Percentiles rank a stretch among this genome's conserved stretches.
Conservation (phyloP, 805 yeast species). For the Saturnispora saitoi region DNA sequence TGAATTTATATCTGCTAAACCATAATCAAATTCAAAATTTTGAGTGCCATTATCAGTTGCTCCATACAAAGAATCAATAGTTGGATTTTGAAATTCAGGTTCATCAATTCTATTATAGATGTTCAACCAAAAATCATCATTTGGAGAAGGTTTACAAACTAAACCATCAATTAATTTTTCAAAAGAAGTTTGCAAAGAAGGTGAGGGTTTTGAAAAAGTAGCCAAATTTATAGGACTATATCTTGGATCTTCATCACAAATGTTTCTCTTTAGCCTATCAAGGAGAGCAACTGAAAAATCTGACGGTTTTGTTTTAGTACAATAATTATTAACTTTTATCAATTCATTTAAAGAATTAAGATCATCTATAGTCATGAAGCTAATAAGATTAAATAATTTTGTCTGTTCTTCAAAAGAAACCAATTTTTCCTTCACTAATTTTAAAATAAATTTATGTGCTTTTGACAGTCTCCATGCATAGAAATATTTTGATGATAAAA, state of each 20-base stretch:
- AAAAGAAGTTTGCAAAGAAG: background rate
- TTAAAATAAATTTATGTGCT: slow-evolving; percentile 39
- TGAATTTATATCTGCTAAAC: background rate
- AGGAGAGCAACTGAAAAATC: slow-evolving; percentile 5
- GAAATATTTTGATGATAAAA: slow-evolving; percentile 48
- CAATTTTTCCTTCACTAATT: slow-evolving; percentile 23
- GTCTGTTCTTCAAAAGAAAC: slow-evolving; percentile 2
- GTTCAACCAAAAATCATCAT: slow-evolving; percentile 20
- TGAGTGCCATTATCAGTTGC: background rate
- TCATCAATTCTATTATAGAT: slow-evolving; percentile 4
- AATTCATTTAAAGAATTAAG: slow-evolving; percentile 12
- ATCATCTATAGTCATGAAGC: slow-evolving; percentile 15
- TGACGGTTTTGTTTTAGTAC: background rate
- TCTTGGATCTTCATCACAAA: slow-evolving; percentile 5
- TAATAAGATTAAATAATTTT: slow-evolving; percentile 15
- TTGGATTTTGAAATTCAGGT: background rate
- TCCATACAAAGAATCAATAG: background rate
- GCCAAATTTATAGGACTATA: background rate
- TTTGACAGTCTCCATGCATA: slow-evolving; percentile 64
- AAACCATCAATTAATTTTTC: background rate
- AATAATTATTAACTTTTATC: slow-evolving; percentile 4
- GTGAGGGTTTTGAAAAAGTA: background rate
- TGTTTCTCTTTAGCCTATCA: background rate
- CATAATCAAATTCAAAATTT: background rate
- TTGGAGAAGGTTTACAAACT: background rate